These are phyloP conservation scores for Didymella keratinophila DNA, from an alignment of 2,329 filamentous ascomycete species.

Conservation along the genomic window DNA sequence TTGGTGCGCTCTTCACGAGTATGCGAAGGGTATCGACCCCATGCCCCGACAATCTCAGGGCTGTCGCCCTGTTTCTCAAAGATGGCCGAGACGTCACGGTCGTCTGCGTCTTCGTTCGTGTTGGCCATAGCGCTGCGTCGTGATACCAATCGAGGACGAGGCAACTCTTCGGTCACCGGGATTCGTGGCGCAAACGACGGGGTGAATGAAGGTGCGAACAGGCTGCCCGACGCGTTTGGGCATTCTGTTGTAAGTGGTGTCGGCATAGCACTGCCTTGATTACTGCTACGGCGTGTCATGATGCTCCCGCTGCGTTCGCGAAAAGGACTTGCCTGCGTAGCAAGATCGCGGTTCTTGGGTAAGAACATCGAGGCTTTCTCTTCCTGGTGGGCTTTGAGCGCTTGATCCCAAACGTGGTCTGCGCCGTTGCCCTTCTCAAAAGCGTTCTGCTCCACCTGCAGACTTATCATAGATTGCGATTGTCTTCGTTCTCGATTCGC, in stretches of 20 bases:
- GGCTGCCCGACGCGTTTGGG: background rate
- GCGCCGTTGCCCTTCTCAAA: conserved; percentile 33
- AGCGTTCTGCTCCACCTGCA: conserved; percentile 40
- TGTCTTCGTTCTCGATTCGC: conserved; percentile 33
- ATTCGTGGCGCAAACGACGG: background rate
- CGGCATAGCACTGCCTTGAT: background rate
- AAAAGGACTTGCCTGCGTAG: conserved; percentile 38
- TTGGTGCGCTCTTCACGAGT: conserved; percentile 52
- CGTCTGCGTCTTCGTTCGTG: conserved; percentile 10
- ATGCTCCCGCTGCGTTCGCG: conserved; percentile 44
- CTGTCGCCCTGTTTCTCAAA: conserved; percentile 42
- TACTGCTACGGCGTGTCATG: conserved; percentile 15
- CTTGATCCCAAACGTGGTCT: conserved; percentile 47
- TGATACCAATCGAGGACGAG: conserved; percentile 1
- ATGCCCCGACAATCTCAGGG: conserved; percentile 47
- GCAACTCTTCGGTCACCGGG: background rate
- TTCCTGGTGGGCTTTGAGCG: conserved; percentile 47
- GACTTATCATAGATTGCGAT: conserved; percentile 42
- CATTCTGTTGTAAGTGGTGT: background rate
- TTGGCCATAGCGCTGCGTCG: conserved; percentile 35
- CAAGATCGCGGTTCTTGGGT: conserved; percentile 41
- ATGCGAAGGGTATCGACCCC: conserved; percentile 58
- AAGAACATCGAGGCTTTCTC: conserved; percentile 48
- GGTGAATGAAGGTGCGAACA: background rate
- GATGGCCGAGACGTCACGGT: conserved; percentile 25